A percentile compares a stretch with the other conserved stretches of the same genome.
These are phyloP conservation scores for Macrolepiota fuliginosa DNA, from an alignment of 768 basidiomycete species.

Conservation along the genomic window DNA sequence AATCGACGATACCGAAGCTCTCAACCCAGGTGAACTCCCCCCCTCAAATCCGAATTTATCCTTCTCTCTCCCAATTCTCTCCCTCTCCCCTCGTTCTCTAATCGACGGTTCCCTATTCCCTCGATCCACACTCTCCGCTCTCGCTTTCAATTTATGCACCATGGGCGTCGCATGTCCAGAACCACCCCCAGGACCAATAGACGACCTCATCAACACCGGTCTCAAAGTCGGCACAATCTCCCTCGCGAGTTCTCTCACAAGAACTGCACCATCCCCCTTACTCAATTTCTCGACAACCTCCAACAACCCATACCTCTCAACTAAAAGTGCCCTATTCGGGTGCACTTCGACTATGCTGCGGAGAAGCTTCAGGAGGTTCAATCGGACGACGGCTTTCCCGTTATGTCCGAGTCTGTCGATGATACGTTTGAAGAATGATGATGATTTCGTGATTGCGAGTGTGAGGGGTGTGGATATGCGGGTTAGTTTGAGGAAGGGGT, in stretches of 20 bases:
- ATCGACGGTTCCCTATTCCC: not conserved
- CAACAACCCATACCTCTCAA: constrained; percentile 78
- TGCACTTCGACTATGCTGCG: constrained; percentile 87
- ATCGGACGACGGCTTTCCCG: constrained; percentile 83
- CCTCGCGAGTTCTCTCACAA: constrained; percentile 85
- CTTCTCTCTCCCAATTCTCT: not conserved
- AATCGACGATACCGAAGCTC: not conserved
- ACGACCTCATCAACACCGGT: constrained; percentile 51
- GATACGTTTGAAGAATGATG: constrained; percentile 85
- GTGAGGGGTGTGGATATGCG: constrained; percentile 75
- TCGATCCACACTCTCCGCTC: constrained; percentile 11
- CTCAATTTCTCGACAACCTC: constrained; percentile 79
- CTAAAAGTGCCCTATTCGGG: constrained; percentile 78
- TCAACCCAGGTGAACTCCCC: constrained; percentile 8
- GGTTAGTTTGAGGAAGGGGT: constrained; percentile 89
- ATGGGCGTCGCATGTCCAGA: not conserved
- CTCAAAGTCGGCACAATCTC: constrained; percentile 79
- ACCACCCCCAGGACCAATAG: not conserved
- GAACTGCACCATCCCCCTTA: constrained; percentile 77
- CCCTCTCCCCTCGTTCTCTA: not conserved
- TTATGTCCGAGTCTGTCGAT: constrained; percentile 71
- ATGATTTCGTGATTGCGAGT: constrained; percentile 70
- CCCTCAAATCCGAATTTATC: constrained; percentile 4
- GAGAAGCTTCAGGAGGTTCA: constrained; percentile 85
- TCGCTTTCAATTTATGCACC: constrained; percentile 12